Percentiles rank a stretch among this genome's conserved stretches.
Evolutionary conservation across 2,329 filamentous ascomycete genomes (phyloP).

Genomic region (Emmonsiellopsis sp.): DNA sequence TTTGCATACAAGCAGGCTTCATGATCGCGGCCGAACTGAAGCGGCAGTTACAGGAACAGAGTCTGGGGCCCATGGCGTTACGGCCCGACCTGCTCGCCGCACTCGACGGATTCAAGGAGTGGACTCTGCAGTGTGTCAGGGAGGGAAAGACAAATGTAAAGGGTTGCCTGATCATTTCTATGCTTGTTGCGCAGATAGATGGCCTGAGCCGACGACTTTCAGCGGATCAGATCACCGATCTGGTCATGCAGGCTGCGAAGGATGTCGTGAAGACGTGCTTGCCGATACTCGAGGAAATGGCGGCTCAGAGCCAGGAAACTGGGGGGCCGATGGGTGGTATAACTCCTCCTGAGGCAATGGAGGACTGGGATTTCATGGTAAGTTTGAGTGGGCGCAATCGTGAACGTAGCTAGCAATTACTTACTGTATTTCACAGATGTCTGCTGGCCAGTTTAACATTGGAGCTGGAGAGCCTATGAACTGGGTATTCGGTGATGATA

Average conservation of each 20-base stretch:
- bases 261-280: slow-evolving; percentile 20
- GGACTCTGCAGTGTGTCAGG: slow-evolving; percentile 33
- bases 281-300: slow-evolving; percentile 18
- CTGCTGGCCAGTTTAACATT: slow-evolving; percentile 20
- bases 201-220: slow-evolving; percentile 29
- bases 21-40: slow-evolving; percentile 19
- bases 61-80: slow-evolving; percentile 18
- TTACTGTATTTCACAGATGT: slow-evolving; percentile 16
- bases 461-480: slow-evolving; percentile 13
- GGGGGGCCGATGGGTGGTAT: slow-evolving; percentile 10
- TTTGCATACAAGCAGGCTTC: slow-evolving; percentile 14
- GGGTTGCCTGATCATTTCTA: slow-evolving; percentile 37
- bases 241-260: slow-evolving; percentile 32
- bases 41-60: slow-evolving; percentile 20
- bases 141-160: slow-evolving; percentile 50
- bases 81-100: slow-evolving; percentile 20
- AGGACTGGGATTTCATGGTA: slow-evolving; percentile 39
- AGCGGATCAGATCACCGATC: slow-evolving; percentile 24
- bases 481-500: slow-evolving; percentile 10
- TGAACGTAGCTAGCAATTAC: not conserved
- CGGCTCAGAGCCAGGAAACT: slow-evolving; percentile 7
- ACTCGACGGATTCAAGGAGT: slow-evolving; percentile 34
- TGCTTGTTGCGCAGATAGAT: slow-evolving; percentile 36
- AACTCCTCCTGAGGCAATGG: slow-evolving; percentile 21
- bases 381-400: slow-evolving; percentile 11